Base-by-base conservation (phyloP, 495 filamentous ascomycete species). In the Rhypophila decipiens region DNA sequence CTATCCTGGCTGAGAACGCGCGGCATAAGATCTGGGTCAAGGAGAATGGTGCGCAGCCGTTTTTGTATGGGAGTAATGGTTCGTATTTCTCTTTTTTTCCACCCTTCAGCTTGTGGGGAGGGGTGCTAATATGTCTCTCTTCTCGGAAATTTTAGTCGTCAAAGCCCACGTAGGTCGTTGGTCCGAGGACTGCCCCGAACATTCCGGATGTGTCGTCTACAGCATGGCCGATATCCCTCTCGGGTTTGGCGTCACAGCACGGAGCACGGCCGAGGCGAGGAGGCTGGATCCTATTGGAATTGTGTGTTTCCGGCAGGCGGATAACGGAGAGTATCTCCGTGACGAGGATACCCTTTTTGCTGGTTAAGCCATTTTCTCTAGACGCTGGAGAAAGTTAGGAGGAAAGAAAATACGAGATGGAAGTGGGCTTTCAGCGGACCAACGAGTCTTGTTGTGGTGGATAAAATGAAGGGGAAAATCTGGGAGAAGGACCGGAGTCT, bases 1-100 rank as follows among this genome's bases (percentile, higher is more conserved):
- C 88, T 51, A 78, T 95, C 44, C 82, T 99, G 49, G 85, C 90
- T 17, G 79, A 86, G 33, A 85, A 95, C 67, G 90, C 93, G 19
- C 74, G 95, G 24, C 88, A 93, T 65, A 96, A 96, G 77, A 78
- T 96, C 44, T 96, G 87, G 87, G 82, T 99, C 47, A 94, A 94
- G 67, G 68, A 81, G 19, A 99, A 99, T 69, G 93, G 94, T 39
- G 88, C 89, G 64, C 93, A 95, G 86, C 88, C 90, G 29, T 95
- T 88, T 65, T 69, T 95, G 12, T 98, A 98, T 67, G 93, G 61
- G 24, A 58, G 53, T 5, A 64, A 64, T 19, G 55, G 56, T 59
- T 46, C 13, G 50, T 45, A 5, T 19, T 20, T 41, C 20, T 17
- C 15, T 33, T n/a, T 10, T 10, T n/a, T n/a, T n/a, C 34, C 5